phyloP scores from a whole-genome alignment of 345 rosid species.

The Linum usitatissimum region DNA sequence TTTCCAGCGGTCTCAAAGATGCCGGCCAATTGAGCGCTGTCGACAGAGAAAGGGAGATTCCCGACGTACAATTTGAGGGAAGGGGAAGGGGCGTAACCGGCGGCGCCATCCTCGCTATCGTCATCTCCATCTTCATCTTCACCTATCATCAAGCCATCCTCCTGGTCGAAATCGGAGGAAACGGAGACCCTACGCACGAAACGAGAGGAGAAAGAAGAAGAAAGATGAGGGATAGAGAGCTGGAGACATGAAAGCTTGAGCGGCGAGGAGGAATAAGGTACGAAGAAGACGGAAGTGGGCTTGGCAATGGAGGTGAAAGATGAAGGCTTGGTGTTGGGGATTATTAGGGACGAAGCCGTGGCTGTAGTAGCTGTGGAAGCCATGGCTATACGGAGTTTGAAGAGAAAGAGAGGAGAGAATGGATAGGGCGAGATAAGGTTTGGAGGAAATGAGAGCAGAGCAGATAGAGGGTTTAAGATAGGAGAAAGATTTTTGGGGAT shows the following conservation, averaged over 20 bases:
- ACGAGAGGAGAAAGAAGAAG: slow-evolving; percentile 26
- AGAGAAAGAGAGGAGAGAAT: slow-evolving; percentile 12
- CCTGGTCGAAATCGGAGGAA: slow-evolving; percentile 53
- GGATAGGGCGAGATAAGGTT: slow-evolving; percentile 14
- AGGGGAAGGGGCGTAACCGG: slow-evolving; percentile 56
- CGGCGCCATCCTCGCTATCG: slow-evolving; percentile 3
- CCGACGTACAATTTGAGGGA: slow-evolving; percentile 90
- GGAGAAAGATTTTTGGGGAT: not conserved
- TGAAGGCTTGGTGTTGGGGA: slow-evolving; percentile 44
- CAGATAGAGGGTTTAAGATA: slow-evolving; percentile 8
- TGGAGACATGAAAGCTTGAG: slow-evolving; percentile 28
- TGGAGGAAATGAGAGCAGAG: not conserved
- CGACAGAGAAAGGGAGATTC: slow-evolving; percentile 79
- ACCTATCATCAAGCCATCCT: slow-evolving; percentile 43
- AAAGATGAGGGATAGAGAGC: not conserved
- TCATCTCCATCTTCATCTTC: slow-evolving; percentile 23
- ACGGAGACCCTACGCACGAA: slow-evolving; percentile 49
- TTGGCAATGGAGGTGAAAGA: slow-evolving; percentile 25
- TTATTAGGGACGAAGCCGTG: slow-evolving; percentile 41
- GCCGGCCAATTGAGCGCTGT: slow-evolving; percentile 82
- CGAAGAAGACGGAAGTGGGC: slow-evolving; percentile 27
- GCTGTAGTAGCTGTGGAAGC: slow-evolving; percentile 27
- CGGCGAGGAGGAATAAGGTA: slow-evolving; percentile 19
- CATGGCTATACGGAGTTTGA: slow-evolving; percentile 27
- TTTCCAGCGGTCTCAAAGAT: slow-evolving; percentile 68